Evolutionary conservation across 148 eudicot genomes (phyloP).

Genomic region (Drosera capensis): DNA sequence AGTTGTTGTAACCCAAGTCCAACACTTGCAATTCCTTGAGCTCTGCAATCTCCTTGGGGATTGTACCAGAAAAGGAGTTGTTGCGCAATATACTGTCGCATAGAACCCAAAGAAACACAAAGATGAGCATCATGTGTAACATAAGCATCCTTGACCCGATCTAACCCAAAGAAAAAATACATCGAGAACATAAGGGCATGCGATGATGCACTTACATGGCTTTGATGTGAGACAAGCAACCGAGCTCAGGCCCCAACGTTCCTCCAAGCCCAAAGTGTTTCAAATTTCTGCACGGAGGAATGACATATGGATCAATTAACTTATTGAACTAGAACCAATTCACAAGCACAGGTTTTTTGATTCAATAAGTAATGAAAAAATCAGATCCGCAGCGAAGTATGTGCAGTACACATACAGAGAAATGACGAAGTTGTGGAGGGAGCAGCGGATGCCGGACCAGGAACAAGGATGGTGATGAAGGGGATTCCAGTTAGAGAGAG

Average conservation of each 20-base stretch:
- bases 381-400: too few relatives aligned
- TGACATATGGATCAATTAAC: too few relatives aligned
- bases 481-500: constrained; percentile 33
- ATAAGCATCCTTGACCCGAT: neutral
- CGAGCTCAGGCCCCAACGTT: constrained; percentile 35
- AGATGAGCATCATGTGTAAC: too few relatives aligned
- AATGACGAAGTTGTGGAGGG: constrained; percentile 29
- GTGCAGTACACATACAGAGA: constrained; percentile 25
- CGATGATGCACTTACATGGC: constrained; percentile 21
- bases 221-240: constrained; percentile 26
- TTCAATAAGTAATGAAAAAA: too few relatives aligned
- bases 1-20: constrained; percentile 41
- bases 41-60: constrained; percentile 30
- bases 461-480: constrained; percentile 30
- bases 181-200: neutral
- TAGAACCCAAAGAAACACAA: constrained; percentile 1
- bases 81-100: constrained; percentile 32
- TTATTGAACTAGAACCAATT: too few relatives aligned
- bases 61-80: constrained; percentile 30
- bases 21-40: constrained; percentile 30
- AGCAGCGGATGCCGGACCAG: constrained; percentile 58
- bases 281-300: constrained; percentile 23
- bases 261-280: constrained; percentile 44
- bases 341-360: too few relatives aligned
- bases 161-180: neutral